Conservation (phyloP, 78 protist species). For the Dictyostelium firmibasis region DNA sequence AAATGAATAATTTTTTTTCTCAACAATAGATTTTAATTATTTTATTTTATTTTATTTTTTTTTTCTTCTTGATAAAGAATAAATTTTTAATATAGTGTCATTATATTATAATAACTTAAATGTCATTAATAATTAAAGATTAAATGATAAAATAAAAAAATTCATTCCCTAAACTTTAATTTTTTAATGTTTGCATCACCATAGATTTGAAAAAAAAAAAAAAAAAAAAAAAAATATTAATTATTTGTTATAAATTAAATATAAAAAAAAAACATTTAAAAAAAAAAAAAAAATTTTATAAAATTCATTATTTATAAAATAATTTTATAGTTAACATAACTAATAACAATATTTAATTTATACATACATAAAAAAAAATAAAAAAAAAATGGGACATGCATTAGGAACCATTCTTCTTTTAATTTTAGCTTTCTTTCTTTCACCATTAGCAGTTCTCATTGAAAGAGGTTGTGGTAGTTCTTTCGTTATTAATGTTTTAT, state of each 20-base stretch:
- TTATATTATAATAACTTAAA: not conserved
- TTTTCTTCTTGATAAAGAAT: too few relatives aligned
- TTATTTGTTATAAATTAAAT: not conserved
- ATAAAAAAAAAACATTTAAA: not conserved
- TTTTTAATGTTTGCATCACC: not conserved
- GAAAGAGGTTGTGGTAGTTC: not conserved
- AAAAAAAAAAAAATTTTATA: not conserved
- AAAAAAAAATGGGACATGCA: slow-evolving; percentile 1
- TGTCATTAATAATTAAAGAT: not conserved
- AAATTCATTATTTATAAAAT: not conserved
- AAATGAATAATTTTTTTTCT: not conserved
- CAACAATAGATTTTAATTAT: not conserved
- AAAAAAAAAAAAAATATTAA: not conserved
- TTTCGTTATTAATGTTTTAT: not conserved
- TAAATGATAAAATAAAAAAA: too few relatives aligned
- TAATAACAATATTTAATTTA: not conserved
- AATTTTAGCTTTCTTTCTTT: not conserved
- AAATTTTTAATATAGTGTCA: not conserved
- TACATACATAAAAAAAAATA: not conserved
- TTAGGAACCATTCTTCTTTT: not conserved
- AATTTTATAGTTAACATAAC: not conserved
- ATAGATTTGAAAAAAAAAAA: not conserved
- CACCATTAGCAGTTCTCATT: not conserved
- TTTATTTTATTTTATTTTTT: not conserved
- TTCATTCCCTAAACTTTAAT: not conserved